Base-by-base conservation (phyloP, 495 filamentous ascomycete species). In the Penicillium turbatum region DNA sequence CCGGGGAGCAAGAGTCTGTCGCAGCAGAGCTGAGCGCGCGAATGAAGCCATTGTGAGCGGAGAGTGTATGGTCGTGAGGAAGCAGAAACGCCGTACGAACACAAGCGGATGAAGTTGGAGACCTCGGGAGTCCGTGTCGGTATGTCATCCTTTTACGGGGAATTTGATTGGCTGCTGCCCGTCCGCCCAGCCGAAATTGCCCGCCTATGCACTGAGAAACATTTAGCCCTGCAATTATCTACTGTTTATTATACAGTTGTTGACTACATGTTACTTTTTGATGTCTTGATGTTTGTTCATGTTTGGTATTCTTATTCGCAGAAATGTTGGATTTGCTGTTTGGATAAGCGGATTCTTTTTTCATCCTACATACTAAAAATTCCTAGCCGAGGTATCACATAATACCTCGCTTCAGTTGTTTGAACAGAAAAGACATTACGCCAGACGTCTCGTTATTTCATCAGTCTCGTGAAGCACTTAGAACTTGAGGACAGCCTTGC, bases 401-500 rank as follows among this genome's bases (percentile, higher is more conserved):
- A 37, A 27, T 35, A 56, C 19, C n/a, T 40, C 26, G 13, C 21
- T 34, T 37, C 39, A 3, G 26, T 44, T 51, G 6, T 53, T 40
- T 27, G 24, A 54, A 48, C 31, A 15, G 21, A 51, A 40, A 57
- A 39, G 2, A 61, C n/a, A 53, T 46, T 27, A 38, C 51, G 15
- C 42, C 51, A 55, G 44, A 19, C 46, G 54, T 53, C 15, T 57
- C 46, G 26, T 54, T 35, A 59, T 54, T 29, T 56, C 43, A 49
- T 44, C 46, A 51, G 34, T 56, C 39, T 31, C 30, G 42, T 59
- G 16, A 41, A 30, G 39, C 15, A n/a, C 40, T 62, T 72, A 75
- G 48, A 92, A 85, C 74, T 89, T 86, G 56, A 96, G 55, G 19
- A 95, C 81, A 30, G 90, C 89, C 78, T 97, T 97, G 55, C 92